phyloP scores from a whole-genome alignment of 164 flowering plant species.

The Vitis riparia region DNA sequence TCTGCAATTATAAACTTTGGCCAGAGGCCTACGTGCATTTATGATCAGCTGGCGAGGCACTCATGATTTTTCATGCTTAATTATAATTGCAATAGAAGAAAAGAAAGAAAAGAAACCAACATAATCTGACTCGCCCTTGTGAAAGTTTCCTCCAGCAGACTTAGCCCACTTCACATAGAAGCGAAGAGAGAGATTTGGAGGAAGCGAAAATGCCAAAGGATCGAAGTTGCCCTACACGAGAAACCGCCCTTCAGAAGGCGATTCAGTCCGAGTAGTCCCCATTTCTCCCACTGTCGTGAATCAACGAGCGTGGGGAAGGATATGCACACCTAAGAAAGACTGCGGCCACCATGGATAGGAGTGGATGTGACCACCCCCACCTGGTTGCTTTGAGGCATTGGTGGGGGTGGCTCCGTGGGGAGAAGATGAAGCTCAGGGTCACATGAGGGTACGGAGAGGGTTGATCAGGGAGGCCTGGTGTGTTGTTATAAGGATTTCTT shows the following conservation, averaged over 20 bases:
- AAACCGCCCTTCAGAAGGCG: conserved; percentile 14
- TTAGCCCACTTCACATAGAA: not conserved
- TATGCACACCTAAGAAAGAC: no score
- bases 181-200: conserved; percentile 7
- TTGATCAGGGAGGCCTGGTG: conserved; percentile 10
- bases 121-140: conserved; percentile 12
- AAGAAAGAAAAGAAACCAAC: not conserved
- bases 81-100: not conserved
- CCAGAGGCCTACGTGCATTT: not conserved
- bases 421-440: not conserved
- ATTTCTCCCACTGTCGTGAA: not conserved
- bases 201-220: conserved; percentile 36
- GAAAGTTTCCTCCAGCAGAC: conserved; percentile 4
- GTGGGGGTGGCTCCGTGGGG: not conserved
- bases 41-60: not conserved
- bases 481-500: conserved; percentile 19
- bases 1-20: conserved; percentile 7
- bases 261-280: not conserved
- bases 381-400: no score
- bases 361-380: not conserved
- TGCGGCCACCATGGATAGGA: conserved; percentile 2
- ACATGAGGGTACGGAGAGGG: conserved; percentile 24
- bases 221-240: conserved; percentile 33
- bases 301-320: no score
- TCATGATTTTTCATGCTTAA: no score